These are phyloP conservation scores for Cryptosporidium canis DNA, from an alignment of 169 alveolate species.

Conservation along the genomic window DNA sequence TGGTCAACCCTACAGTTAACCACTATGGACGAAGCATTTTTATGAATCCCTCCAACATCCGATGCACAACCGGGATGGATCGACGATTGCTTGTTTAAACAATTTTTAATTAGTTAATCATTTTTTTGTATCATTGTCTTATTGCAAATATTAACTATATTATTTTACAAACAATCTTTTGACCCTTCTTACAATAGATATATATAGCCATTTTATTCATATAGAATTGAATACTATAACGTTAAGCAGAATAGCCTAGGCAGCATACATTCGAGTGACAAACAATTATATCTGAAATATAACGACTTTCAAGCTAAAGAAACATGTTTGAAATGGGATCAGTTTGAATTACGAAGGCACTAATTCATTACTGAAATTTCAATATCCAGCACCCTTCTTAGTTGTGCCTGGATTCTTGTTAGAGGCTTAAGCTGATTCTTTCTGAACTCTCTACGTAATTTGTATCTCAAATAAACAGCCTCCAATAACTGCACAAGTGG, in stretches of 20 bases:
- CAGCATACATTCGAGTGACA: not conserved
- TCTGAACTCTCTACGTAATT: slow-evolving; percentile 74
- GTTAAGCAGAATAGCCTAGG: too few species aligned
- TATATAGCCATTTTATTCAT: too few species aligned
- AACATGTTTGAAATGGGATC: not conserved
- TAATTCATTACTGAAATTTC: slow-evolving; percentile 41
- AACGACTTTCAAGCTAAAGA: slow-evolving; percentile 9
- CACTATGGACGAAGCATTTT: slow-evolving; percentile 43
- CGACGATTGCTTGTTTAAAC: slow-evolving; percentile 48
- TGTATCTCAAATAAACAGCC: slow-evolving; percentile 80
- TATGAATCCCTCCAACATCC: slow-evolving; percentile 28
- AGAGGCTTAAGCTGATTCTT: slow-evolving; percentile 78
- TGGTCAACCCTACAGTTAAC: slow-evolving; percentile 35
- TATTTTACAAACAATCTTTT: not conserved
- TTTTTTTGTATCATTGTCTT: not conserved
- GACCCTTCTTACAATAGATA: too few species aligned
- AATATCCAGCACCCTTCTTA: slow-evolving; percentile 76
- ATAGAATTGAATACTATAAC: too few species aligned
- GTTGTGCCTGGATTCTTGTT: slow-evolving; percentile 89
- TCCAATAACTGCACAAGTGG: slow-evolving; percentile 86
- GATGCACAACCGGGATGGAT: slow-evolving; percentile 53
- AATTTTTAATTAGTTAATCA: not conserved
- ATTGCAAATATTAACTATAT: not conserved
- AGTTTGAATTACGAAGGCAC: not conserved
- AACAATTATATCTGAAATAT: slow-evolving; percentile 15